A percentile compares a stretch with the other conserved stretches of the same genome.
Evolutionary conservation across 139 green algal genomes (phyloP).

Genomic region (Volvox africanus): DNA sequence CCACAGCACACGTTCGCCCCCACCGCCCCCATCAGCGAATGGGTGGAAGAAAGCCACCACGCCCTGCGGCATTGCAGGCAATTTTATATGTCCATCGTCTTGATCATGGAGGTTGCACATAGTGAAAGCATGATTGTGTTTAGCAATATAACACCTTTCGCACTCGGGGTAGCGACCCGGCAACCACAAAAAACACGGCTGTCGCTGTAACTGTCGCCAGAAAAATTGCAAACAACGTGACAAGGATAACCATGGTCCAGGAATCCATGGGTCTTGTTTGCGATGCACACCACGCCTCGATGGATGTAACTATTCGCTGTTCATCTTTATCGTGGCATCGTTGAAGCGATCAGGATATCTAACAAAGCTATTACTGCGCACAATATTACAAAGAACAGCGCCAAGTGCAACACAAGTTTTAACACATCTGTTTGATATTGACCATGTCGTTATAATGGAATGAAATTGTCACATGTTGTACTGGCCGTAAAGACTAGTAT

Average conservation of each 20-base stretch:
- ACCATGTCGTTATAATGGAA: too few relatives aligned
- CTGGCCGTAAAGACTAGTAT: too few relatives aligned
- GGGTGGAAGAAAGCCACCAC: slow-evolving; percentile 95
- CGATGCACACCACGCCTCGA: too few relatives aligned
- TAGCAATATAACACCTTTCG: slow-evolving; percentile 21
- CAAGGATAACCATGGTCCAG: neutral
- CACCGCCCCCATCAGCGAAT: slow-evolving; percentile 90
- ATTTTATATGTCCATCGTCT: neutral
- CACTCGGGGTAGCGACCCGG: neutral
- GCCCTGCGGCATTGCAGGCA: slow-evolving; percentile 63
- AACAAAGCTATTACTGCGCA: too few relatives aligned
- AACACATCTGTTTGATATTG: too few relatives aligned
- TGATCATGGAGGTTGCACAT: neutral
- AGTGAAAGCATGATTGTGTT: neutral
- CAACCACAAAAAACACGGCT: neutral
- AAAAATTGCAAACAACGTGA: neutral
- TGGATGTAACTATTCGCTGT: too few relatives aligned
- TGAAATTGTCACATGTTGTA: too few relatives aligned
- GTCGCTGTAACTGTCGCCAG: neutral
- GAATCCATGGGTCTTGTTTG: neutral
- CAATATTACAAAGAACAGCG: too few relatives aligned
- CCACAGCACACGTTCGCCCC: slow-evolving; percentile 96
- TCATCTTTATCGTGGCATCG: too few relatives aligned
- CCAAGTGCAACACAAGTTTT: too few relatives aligned
- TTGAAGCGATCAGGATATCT: too few relatives aligned